Evolutionary conservation across 768 basidiomycete species (phyloP).

Genomic region (Leccinum disarticulatum): DNA sequence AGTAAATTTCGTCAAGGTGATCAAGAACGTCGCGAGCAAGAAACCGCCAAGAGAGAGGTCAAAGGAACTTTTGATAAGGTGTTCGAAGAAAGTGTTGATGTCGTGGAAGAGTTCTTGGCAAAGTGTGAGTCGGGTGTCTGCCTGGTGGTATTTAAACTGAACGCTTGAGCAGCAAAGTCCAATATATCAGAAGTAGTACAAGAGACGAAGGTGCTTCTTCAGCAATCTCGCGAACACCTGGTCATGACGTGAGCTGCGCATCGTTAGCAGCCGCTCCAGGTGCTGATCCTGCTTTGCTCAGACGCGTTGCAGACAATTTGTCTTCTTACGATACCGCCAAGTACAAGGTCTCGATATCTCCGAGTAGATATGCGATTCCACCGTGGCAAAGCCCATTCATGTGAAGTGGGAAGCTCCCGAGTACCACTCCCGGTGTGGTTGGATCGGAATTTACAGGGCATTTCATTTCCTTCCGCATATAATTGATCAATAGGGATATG

Average conservation of each 20-base stretch:
- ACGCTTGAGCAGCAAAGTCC: conserved; percentile 62
- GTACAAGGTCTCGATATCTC: conserved; percentile 68
- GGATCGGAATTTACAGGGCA: conserved; percentile 87
- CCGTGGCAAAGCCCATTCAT: conserved; percentile 85
- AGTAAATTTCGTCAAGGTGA: conserved; percentile 96
- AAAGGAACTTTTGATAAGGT: conserved; percentile 95
- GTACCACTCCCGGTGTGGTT: conserved; percentile 87
- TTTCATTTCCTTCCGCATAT: neutral
- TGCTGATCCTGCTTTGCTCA: conserved; percentile 16
- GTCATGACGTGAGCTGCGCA: conserved; percentile 77
- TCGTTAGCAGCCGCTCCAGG: conserved; percentile 1
- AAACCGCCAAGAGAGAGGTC: conserved; percentile 78
- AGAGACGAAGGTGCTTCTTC: conserved; percentile 87
- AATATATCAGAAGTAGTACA: conserved; percentile 86
- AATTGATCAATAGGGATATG: conserved; percentile 2
- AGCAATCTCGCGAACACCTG: conserved; percentile 87
- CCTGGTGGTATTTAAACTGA: conserved; percentile 7
- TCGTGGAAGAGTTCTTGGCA: conserved; percentile 89
- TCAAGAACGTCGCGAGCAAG: too few relatives aligned
- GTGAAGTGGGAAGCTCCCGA: conserved; percentile 86
- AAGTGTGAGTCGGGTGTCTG: conserved; percentile 59
- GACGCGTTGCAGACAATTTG: conserved; percentile 82
- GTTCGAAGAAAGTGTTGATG: conserved; percentile 90
- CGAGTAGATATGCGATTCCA: conserved; percentile 65
- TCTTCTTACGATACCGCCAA: conserved; percentile 76